Conservation (phyloP, 2,329 filamentous ascomycete genomes). For the Coleophoma crateriformis region DNA sequence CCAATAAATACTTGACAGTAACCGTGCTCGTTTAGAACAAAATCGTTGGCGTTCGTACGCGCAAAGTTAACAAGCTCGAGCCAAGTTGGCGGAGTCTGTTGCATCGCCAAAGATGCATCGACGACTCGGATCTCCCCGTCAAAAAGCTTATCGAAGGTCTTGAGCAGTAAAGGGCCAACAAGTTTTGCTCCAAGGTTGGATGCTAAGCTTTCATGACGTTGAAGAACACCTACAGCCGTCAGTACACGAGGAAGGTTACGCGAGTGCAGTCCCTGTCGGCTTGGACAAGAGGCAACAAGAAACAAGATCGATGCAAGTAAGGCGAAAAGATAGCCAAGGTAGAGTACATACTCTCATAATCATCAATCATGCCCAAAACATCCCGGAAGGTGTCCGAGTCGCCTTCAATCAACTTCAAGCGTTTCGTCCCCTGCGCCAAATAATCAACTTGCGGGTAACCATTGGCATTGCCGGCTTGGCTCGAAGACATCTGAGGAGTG, state of each 20-base stretch:
- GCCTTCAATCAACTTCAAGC: conserved; percentile 45
- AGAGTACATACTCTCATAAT: conserved; percentile 60
- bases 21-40: conserved; percentile 62
- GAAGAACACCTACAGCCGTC: conserved; percentile 57
- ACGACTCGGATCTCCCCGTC: conserved; percentile 63
- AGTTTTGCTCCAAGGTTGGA: conserved; percentile 80
- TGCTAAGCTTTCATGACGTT: conserved; percentile 81
- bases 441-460: conserved; percentile 46
- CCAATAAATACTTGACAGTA: conserved; percentile 80
- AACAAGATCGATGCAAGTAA: neutral
- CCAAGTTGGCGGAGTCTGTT: conserved; percentile 66
- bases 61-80: conserved; percentile 82
- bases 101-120: conserved; percentile 45
- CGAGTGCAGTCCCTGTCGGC: neutral
- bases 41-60: conserved; percentile 72
- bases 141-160: conserved; percentile 81
- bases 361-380: conserved; percentile 65
- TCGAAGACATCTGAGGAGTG: conserved; percentile 25
- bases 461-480: conserved; percentile 13
- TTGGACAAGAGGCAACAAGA: neutral
- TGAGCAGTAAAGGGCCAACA: conserved; percentile 75
- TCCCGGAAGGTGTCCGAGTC: conserved; percentile 65
- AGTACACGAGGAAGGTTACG: neutral
- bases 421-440: conserved; percentile 37
- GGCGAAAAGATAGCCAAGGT: neutral